These are phyloP conservation scores for Fagus sylvatica DNA, from an alignment of 306 rosid genomes.

Conservation along the genomic window DNA sequence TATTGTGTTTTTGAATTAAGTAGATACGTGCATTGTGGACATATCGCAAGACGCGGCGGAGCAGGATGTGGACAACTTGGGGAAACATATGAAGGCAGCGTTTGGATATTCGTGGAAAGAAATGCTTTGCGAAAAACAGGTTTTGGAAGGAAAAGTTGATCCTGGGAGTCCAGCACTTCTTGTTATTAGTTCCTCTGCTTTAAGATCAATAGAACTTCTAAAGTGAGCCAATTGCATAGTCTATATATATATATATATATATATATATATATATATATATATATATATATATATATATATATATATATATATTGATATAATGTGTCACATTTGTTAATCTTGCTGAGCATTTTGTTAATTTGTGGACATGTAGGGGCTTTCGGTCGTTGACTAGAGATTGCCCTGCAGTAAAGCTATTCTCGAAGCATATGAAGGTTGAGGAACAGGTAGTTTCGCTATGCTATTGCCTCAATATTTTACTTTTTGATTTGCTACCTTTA, in stretches of 20 bases:
- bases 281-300: neutral
- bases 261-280: neutral
- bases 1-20: neutral
- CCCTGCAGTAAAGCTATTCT: slow-evolving; percentile 70
- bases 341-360: slow-evolving; percentile 8
- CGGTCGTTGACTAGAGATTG: slow-evolving; percentile 69
- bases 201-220: slow-evolving; percentile 69
- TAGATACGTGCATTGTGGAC: slow-evolving; percentile 54
- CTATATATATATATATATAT: neutral
- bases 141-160: slow-evolving; percentile 44
- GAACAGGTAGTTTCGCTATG: slow-evolving; percentile 55
- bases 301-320: neutral
- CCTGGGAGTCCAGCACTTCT: slow-evolving; percentile 78
- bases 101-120: slow-evolving; percentile 76
- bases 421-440: slow-evolving; percentile 87
- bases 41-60: slow-evolving; percentile 34
- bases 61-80: slow-evolving; percentile 42
- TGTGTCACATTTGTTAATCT: neutral
- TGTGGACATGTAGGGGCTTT: slow-evolving; percentile 49
- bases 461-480: neutral
- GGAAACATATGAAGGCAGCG: slow-evolving; percentile 51
- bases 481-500: neutral
- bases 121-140: slow-evolving; percentile 47
- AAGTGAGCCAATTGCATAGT: slow-evolving; percentile 28
- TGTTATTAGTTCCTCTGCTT: slow-evolving; percentile 63